Percentiles rank a stretch among this genome's conserved stretches.
Evolutionary conservation across 768 basidiomycete genomes (phyloP).

Genomic region (Chalciporus pseudorubinellus): DNA sequence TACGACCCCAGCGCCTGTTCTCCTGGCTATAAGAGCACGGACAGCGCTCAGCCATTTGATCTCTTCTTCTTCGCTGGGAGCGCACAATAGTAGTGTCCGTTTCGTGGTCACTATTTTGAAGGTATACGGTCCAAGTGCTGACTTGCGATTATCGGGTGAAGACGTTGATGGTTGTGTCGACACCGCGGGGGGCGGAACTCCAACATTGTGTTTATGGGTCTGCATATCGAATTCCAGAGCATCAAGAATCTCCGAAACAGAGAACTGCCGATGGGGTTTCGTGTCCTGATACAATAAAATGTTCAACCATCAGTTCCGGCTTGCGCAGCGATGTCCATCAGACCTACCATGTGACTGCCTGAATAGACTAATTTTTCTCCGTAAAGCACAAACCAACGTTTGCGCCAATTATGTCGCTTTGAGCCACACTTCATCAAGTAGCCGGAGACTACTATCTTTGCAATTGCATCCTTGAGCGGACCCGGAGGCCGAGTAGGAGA

Average conservation of each 20-base stretch:
- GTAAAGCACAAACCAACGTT: slow-evolving; percentile 95
- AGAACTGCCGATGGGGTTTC: slow-evolving; percentile 83
- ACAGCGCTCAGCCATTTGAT: slow-evolving; percentile 97
- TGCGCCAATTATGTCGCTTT: slow-evolving; percentile 92
- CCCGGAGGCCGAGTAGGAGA: slow-evolving; percentile 45
- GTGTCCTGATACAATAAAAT: slow-evolving; percentile 61
- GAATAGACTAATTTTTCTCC: slow-evolving; percentile 86
- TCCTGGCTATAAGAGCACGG: slow-evolving; percentile 81
- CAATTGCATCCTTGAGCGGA: slow-evolving; percentile 50
- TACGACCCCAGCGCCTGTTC: slow-evolving; percentile 50
- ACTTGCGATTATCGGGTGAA: slow-evolving; percentile 41
- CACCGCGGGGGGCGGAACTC: slow-evolving; percentile 31
- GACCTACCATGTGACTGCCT: slow-evolving; percentile 90
- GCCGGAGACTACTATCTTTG: slow-evolving; percentile 77
- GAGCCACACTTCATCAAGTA: slow-evolving; percentile 97
- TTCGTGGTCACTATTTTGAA: slow-evolving; percentile 98
- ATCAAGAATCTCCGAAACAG: slow-evolving; percentile 83
- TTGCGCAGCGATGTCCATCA: slow-evolving; percentile 6
- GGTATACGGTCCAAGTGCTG: slow-evolving; percentile 52
- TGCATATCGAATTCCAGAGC: slow-evolving; percentile 84
- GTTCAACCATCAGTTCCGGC: slow-evolving; percentile 6
- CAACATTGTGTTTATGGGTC: slow-evolving; percentile 43
- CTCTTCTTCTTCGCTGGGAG: slow-evolving; percentile 96
- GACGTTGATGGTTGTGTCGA: slow-evolving; percentile 36
- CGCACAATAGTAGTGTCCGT: slow-evolving; percentile 83